phyloP scores from a whole-genome alignment of 768 basidiomycete species.

The Tricholoma flavovirens region DNA sequence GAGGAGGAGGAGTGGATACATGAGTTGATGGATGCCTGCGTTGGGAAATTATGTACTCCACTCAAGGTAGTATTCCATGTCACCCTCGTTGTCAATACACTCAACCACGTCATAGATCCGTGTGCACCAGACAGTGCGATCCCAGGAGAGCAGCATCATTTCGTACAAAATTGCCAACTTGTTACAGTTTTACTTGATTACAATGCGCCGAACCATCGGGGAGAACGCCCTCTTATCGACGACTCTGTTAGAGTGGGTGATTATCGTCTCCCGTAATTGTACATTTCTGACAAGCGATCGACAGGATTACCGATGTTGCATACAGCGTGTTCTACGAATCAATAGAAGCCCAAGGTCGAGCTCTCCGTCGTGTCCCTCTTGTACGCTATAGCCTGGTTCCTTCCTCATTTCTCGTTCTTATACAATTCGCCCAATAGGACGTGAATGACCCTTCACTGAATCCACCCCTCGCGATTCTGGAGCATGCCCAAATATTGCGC shows the following conservation, averaged over 20 bases:
- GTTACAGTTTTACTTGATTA: conserved; percentile 90
- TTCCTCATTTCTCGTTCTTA: background rate
- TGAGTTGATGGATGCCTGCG: conserved; percentile 73
- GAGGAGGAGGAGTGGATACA: conserved; percentile 78
- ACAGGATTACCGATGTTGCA: conserved; percentile 73
- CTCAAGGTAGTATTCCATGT: conserved; percentile 54
- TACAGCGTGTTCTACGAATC: conserved; percentile 86
- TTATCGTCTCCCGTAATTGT: background rate
- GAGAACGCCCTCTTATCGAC: conserved; percentile 70
- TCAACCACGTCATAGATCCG: conserved; percentile 47
- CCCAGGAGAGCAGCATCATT: conserved; percentile 89
- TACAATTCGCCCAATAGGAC: conserved; percentile 38
- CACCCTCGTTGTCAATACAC: background rate
- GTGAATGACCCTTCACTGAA: conserved; percentile 62
- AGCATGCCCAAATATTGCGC: conserved; percentile 76
- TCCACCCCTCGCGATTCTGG: conserved; percentile 75
- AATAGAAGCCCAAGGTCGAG: conserved; percentile 78
- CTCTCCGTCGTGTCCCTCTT: conserved; percentile 45
- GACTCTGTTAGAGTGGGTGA: conserved; percentile 71
- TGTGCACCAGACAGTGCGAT: conserved; percentile 88
- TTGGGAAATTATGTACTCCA: conserved; percentile 84
- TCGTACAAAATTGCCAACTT: conserved; percentile 92
- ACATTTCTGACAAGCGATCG: background rate
- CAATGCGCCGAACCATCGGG: conserved; percentile 91
- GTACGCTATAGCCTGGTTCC: conserved; percentile 30